These are phyloP conservation scores for Tricladium varicosporioides DNA, from an alignment of 2,329 filamentous ascomycete species.

Conservation along the genomic window DNA sequence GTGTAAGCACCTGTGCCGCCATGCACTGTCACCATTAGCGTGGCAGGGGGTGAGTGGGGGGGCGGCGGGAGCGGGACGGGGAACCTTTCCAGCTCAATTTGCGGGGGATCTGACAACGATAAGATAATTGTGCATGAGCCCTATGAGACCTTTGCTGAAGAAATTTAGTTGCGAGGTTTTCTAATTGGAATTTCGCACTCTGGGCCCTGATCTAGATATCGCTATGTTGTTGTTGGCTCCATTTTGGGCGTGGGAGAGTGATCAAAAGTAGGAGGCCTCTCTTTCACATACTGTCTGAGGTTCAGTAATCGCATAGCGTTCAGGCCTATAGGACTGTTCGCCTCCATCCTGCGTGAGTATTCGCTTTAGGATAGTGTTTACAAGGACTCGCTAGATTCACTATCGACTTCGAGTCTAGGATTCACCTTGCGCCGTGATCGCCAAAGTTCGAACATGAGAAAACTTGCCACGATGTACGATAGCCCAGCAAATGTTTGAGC, in stretches of 20 bases:
- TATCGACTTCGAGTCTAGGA: not conserved
- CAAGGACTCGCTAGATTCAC: not conserved
- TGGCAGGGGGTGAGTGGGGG: not conserved
- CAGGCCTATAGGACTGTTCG: too few species aligned
- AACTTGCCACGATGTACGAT: conserved; percentile 34
- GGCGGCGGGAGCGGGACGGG: not conserved
- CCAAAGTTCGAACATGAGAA: conserved; percentile 33
- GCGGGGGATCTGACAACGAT: not conserved
- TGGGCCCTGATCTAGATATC: too few species aligned
- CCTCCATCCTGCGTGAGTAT: too few species aligned
- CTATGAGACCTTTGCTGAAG: too few species aligned
- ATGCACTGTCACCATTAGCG: not conserved
- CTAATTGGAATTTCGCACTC: too few species aligned
- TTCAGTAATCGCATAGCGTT: too few species aligned
- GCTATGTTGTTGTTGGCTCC: too few species aligned
- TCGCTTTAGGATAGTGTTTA: not conserved
- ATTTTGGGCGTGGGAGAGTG: too few species aligned
- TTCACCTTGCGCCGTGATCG: not conserved
- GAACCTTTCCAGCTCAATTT: not conserved
- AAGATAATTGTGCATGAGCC: too few species aligned
- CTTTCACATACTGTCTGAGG: too few species aligned
- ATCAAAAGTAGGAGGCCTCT: too few species aligned
- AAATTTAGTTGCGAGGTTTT: too few species aligned
- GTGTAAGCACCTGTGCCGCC: not conserved
- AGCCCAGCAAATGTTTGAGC: conserved; percentile 39